Base-by-base conservation (phyloP, 495 filamentous ascomycete genomes). In the Aspergillus nanangensis region DNA sequence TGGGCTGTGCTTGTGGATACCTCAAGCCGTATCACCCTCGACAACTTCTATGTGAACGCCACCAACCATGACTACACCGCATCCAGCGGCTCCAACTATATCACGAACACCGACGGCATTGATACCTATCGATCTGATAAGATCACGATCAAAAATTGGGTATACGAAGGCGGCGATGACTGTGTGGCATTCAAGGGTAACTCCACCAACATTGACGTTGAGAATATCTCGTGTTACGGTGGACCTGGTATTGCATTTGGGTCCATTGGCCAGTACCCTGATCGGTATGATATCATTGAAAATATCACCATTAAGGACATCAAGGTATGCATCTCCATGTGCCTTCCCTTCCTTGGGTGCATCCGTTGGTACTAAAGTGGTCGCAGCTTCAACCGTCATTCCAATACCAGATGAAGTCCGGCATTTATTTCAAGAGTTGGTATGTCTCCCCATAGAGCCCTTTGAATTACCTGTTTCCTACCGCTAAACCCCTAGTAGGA, bases 31-130 rank as follows among this genome's bases (percentile, higher is more conserved):
- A 57, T 69, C 10, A 50, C 55, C 15, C 48, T 74, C 14, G 56
- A 64, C 5, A 65, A 72, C 34, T 65, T 74, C 32, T 73, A 65
- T 39, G 61, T 76, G 39, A 76, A 73, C 50, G 60, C 62, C 10
- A 66, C 60, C 3, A 58, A 55, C 19, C 51, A 60, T 38, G 54
- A 65, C 34, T 24, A 0, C 11, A 8, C 34, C 24, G 41, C 41
- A 1, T 15, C 3, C 0, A 14, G 36, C 5, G 41, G 36, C 13
- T 15, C 29, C 20, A 34, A 57, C 27, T 60, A 53, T 66, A 52
- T 52, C 24, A 66, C 59, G 10, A 72, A 72, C 38, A 72, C 69
- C 13, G 69, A 72, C 43, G 69, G 69, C 3, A 67, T 58, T 17
- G 62, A 72, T 38, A 64, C 63, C 0, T 63, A 62, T 35, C 60